Evolutionary conservation across 495 filamentous ascomycete species (phyloP).

Genomic region (Xylaria palmicola): DNA sequence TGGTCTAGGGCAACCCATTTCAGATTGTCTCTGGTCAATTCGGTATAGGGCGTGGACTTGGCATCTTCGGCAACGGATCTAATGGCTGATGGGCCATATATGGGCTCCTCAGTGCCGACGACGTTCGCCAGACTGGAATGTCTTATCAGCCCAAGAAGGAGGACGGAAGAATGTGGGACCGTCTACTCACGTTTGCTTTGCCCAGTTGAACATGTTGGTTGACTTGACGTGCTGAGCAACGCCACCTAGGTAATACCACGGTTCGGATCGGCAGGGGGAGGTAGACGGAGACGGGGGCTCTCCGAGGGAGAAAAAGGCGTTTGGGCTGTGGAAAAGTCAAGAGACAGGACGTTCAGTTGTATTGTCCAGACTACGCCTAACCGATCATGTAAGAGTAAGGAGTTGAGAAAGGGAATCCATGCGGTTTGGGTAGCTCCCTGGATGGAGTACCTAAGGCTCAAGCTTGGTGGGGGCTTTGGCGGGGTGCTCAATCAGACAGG

Average conservation of each 20-base stretch:
- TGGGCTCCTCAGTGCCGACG: slow-evolving; percentile 91
- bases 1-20: slow-evolving; percentile 79
- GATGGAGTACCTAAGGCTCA: background rate
- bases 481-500: background rate
- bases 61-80: slow-evolving; percentile 80
- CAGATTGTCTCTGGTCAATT: slow-evolving; percentile 71
- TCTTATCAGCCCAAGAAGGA: slow-evolving; percentile 16
- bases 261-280: too few species aligned
- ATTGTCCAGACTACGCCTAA: background rate
- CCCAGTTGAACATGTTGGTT: slow-evolving; percentile 48
- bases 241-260: too few species aligned
- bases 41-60: slow-evolving; percentile 74
- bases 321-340: background rate
- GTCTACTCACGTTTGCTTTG: slow-evolving; percentile 45
- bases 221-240: background rate
- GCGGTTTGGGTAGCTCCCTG: background rate
- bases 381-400: slow-evolving; percentile 9
- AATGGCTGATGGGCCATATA: slow-evolving; percentile 90
- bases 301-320: background rate
- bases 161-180: slow-evolving; percentile 14
- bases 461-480: slow-evolving; percentile 7
- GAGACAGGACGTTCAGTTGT: background rate
- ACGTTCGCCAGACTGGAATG: slow-evolving; percentile 76
- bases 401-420: slow-evolving; percentile 1
- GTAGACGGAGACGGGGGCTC: background rate